Evolutionary conservation across 257 asterid genomes (phyloP).

Genomic region (Paraleonurus japonicus): DNA sequence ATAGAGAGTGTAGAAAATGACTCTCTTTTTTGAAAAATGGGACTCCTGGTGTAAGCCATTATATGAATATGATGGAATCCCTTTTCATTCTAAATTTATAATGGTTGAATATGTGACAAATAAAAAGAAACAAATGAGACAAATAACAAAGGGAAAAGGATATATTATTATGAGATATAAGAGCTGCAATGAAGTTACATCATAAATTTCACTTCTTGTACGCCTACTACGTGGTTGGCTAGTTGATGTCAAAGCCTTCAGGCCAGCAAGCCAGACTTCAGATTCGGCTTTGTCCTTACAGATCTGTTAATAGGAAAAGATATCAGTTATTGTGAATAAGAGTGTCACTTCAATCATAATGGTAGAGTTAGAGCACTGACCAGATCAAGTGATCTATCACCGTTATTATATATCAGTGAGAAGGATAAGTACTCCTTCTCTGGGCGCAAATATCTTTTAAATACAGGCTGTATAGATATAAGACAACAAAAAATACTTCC

Average conservation of each 20-base stretch:
- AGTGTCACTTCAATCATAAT: neutral
- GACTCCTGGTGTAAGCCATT: neutral
- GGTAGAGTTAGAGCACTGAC: constrained; percentile 41
- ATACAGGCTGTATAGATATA: constrained; percentile 73
- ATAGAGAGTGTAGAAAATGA: neutral
- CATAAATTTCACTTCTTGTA: constrained; percentile 73
- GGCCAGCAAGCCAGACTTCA: constrained; percentile 88
- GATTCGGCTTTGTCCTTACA: constrained; percentile 91
- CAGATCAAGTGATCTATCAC: constrained; percentile 95
- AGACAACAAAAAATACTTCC: constrained; percentile 3
- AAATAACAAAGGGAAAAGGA: neutral
- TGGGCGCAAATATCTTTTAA: constrained; percentile 88
- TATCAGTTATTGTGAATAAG: constrained; percentile 5
- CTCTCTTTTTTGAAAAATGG: neutral
- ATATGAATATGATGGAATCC: neutral
- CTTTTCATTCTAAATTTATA: neutral
- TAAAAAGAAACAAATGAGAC: neutral
- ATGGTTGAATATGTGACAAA: constrained; percentile 4
- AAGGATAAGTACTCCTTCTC: constrained; percentile 95
- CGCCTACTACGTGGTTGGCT: constrained; percentile 65
- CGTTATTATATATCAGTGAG: constrained; percentile 81
- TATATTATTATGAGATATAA: constrained; percentile 10
- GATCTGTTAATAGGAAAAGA: constrained; percentile 47
- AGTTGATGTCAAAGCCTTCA: constrained; percentile 68
- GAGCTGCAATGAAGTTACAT: constrained; percentile 42